Evolutionary conservation across 179 eudicot genomes (phyloP).

Genomic region (Actinidia arguta): DNA sequence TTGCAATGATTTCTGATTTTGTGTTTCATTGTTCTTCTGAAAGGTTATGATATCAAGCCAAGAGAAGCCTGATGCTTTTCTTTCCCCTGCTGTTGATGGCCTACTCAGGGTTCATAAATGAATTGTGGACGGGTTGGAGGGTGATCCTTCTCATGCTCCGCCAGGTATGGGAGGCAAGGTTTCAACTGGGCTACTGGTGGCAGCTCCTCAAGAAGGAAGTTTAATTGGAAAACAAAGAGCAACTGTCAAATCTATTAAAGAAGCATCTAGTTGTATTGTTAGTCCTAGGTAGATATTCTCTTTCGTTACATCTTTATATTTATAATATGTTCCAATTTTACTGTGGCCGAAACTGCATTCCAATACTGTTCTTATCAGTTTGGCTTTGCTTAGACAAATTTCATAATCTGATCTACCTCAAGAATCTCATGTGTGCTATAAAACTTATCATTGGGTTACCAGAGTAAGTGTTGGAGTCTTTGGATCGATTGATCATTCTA

Average conservation of each 20-base stretch:
- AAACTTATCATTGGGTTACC: conserved; percentile 1
- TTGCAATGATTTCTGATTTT: conserved; percentile 8
- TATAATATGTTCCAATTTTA: neutral
- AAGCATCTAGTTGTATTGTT: conserved; percentile 80
- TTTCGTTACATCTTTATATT: conserved; percentile 58
- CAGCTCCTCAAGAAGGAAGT: conserved; percentile 93
- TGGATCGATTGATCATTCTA: neutral
- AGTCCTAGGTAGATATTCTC: too few species aligned
- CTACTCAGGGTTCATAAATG: conserved; percentile 85
- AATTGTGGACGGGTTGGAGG: conserved; percentile 77
- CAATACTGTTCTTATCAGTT: neutral
- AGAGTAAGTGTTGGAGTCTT: conserved; percentile 34
- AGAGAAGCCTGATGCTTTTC: conserved; percentile 83
- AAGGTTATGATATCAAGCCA: conserved; percentile 95
- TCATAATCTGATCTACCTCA: neutral
- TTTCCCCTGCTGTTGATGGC: conserved; percentile 92
- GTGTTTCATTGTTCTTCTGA: conserved; percentile 2
- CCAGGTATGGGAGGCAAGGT: conserved; percentile 55
- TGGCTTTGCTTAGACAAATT: too few species aligned
- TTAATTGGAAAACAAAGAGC: conserved; percentile 96
- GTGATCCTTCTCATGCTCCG: conserved; percentile 64
- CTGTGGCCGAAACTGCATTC: neutral
- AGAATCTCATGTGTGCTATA: neutral
- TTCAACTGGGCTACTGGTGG: conserved; percentile 80
- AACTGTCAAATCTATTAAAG: conserved; percentile 92